Conservation (phyloP, 2,329 filamentous ascomycete genomes). For the Neofusicoccum sp. region DNA sequence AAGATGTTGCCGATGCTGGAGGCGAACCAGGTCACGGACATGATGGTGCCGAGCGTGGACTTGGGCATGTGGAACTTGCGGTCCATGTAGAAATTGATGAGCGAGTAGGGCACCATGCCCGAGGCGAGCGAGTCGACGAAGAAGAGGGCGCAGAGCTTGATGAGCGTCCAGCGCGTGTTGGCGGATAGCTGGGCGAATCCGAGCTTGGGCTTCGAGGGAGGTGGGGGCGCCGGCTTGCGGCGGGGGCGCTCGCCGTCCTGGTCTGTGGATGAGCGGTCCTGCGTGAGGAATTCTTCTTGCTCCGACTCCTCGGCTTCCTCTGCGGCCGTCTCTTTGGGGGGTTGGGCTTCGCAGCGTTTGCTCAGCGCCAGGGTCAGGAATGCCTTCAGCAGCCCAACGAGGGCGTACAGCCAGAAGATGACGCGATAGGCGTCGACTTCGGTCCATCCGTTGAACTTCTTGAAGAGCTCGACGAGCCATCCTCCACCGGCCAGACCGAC, state of each 20-base stretch:
- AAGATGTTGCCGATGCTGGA: conserved; percentile 44
- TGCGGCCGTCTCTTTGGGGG: not conserved
- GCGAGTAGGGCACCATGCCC: conserved; percentile 58
- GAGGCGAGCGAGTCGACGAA: conserved; percentile 68
- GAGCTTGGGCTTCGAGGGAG: not conserved
- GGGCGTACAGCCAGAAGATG: conserved; percentile 45
- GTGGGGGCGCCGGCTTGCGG: conserved; percentile 18
- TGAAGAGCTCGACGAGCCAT: conserved; percentile 35
- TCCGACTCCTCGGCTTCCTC: conserved; percentile 28
- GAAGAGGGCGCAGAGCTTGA: conserved; percentile 66
- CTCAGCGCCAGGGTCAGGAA: conserved; percentile 40
- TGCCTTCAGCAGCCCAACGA: conserved; percentile 40
- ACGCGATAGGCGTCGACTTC: conserved; percentile 39
- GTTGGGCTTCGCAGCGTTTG: conserved; percentile 34
- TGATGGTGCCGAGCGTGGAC: conserved; percentile 54
- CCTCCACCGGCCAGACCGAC: conserved; percentile 36
- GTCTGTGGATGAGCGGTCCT: conserved; percentile 21
- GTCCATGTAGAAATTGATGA: conserved; percentile 58
- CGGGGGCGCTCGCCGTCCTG: conserved; percentile 26
- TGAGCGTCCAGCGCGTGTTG: conserved; percentile 54
- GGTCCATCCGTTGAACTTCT: conserved; percentile 33
- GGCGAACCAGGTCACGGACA: conserved; percentile 48
- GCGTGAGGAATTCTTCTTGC: conserved; percentile 22
- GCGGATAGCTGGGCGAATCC: conserved; percentile 56
- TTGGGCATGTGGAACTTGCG: conserved; percentile 54